Base-by-base conservation (phyloP, 225 moss, liverwort and hornwort genomes). In the Pseudoscleropodium purum region DNA sequence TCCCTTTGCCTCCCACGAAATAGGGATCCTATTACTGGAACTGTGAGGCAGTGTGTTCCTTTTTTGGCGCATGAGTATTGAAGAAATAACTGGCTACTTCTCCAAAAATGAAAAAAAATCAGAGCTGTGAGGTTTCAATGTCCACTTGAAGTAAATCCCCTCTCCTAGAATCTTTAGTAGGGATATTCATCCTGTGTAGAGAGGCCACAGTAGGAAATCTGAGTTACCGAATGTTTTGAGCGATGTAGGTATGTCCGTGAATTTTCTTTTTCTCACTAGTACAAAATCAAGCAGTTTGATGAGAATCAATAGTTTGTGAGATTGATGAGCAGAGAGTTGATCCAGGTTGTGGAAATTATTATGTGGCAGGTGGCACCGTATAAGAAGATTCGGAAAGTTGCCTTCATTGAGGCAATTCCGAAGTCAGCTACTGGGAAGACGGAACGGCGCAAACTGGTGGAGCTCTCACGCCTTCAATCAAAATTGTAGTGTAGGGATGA, bases 351-450 rank as follows among this genome's bases (percentile, higher is more conserved):
- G 89, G 87, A 81, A 57, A 52, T 59, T 87, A 30, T 65, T 78
- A 67, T 87, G 89, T 86, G 89, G 83, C 91, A 94, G 92, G 94
- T 94, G 41, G 91, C 94, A 74, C 87, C 91, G 4, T 91, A 91
- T 79, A 93, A 94, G 85, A 94, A 91, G 86, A 69, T 94, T 72
- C 92, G 91, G 27, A 94, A 89, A 75, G 88, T 93, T 62, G 92
- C 91, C 67, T 91, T 94, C 84, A 90, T 93, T 62, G 86, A 94
- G 23, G 76, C 26, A 11, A 92, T 94, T 89, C 94, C 92, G 7
- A 94, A 92, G 75, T 88, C 92, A 54, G 80, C 92, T 47, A 30
- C 94, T 52, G 92, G 94, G 72, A 94, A 92, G 73, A 61, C 84
- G 63, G 87, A 92, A 41, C 91, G 91, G 34, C 90, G 90, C 69